Evolutionary conservation across 2,329 filamentous ascomycete genomes (phyloP), one percentile per base, ranked within the genome.

Genomic region (Fusarium coffeatum): DNA sequence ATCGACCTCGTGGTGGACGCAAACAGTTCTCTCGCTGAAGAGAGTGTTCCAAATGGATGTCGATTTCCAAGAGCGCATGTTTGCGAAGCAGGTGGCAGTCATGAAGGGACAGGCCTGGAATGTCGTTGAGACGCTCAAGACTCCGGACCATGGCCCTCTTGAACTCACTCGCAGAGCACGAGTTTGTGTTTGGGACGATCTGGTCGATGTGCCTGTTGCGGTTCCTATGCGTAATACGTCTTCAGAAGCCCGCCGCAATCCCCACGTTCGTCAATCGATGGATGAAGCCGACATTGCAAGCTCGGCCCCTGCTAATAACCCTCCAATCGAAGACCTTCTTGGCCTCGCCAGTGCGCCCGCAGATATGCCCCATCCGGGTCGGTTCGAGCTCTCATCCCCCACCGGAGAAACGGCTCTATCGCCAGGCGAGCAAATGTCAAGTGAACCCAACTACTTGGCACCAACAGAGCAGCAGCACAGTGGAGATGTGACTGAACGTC

Each of bases 61-160:
- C 4, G 96, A 99, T 80, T 99, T 99, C 80, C 93, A 98, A 78
- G 96, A 99, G 82, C 92, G 93, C 80, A 99, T 99, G 96, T 99
- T 97, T 81, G 93, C 93, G n/a, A 90, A 93, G 72, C 96, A 99
- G 77, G 97, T 99, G 66, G 95, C 96, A 2, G 96, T 99, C 63
- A 97, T 99, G 93, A 99, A 99, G 81, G 96, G 96, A 13, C 96
- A 99, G 78, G 96, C 96, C 1, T 99, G 96, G 94, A 99, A 99
- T 78, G 96, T 99, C 0, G 96, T 99, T 7, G 96, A 99, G 82
- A 98, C 96, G 1, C 86, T 99, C 66, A 99, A 99, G 79, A 92
- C 92, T 20, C 85, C 89, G 1, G 96, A 98, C 76, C 95, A 98
- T 77, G 96, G 96, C 0, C 96, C 96, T 0, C 84, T 99, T 20